Base-by-base conservation (phyloP, 2,329 filamentous ascomycete species). In the Apiospora arundinis region DNA sequence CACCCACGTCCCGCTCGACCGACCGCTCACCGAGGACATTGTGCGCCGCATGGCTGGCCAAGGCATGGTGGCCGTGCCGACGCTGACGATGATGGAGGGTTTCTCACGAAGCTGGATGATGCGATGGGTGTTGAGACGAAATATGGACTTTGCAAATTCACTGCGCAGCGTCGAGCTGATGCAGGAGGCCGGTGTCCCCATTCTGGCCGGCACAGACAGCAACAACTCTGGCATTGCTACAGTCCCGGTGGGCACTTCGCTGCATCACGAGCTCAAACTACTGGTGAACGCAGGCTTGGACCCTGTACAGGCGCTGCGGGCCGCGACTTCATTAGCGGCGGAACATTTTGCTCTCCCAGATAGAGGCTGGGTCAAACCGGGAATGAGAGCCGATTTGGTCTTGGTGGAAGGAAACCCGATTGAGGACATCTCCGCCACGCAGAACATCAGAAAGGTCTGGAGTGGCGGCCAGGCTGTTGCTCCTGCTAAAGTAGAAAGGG, bases 141-240 rank as follows among this genome's bases (percentile, higher is more conserved):
- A 48, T 4, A 52, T 46, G 44, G 70, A 75, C 60, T 80, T 79
- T 70, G 72, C 73, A 6, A 66, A 73, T 69, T 76, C 78, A 2
- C 63, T 77, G 8, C 71, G 69, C 14, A 77, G 76, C 68, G 79
- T 81, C 16, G 70, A 60, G 42, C 73, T 66, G 7, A 77, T 77
- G 32, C 71, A 78, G 69, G 48, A 70, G 6, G 77, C 78, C 5
- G 78, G 79, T 9, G 77, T 80, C 25, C 73, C 74, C 6, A 77
- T 82, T 40, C 72, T 78, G 21, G 77, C 77, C 9, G 80, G 80
- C 4, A 80, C 80, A n/a, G 78, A 79, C 23, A 74, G 80, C n/a
- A 71, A 74, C 44, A 67, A 75, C 40, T 68, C 65, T 25, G 65
- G 72, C 2, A 40, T 75, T 8, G 28, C 76, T 56, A 73, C 72